Base-by-base conservation (phyloP, 139 green algal genomes). In the Chlamydomonas sphaeroides region DNA sequence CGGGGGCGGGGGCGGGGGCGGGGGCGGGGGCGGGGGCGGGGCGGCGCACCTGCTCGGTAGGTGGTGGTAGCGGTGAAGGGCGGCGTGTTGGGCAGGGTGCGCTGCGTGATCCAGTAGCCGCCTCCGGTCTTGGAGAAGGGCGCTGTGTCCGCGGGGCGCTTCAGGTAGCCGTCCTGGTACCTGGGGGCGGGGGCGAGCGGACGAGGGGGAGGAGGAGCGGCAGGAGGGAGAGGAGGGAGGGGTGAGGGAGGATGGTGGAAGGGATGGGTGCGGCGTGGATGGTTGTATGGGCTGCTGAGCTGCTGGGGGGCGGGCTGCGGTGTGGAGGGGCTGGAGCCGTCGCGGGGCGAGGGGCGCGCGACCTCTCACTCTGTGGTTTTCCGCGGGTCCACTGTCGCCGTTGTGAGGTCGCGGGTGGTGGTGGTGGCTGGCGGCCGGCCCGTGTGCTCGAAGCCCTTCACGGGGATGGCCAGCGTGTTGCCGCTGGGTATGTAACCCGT, bases 401-500 rank as follows among this genome's bases (percentile, higher is more conserved):
- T 1, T 26, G 70, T 42, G 7, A 68, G 69, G 39, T 65, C 53
- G 38, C 56, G 14, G 14, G n/a, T 28, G 35, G 28, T 30, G 15
- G 20, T 23, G 35, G 77, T 87, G 26, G 35, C 68, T 28, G 83
- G 66, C 26, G 69, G 67, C 30, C 80, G 84, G 0, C 89, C 89
- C n/a, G 85, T 90, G 75, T 90, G 87, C 18, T 86, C 53, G n/a
- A 82, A 80, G 35, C 72, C 80, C 69, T 92, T 92, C 33, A 83
- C 70, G 3, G 85, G 88, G 2, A 93, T 42, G 17, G 65, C 25
- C 0, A 92, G 35, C 23, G 63, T 57, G 18, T 61, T 39, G 23
- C n/a, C 62, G 3, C 66, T 39, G 5, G 86, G 79, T 28, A 89
- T 93, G 69, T 80, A 91, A 7, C 88, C 90, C n/a, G 90, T 94